A percentile compares a stretch with the other conserved stretches of the same genome.
These are phyloP conservation scores for Solanum lignicaule DNA, from an alignment of 257 asterid species.

Conservation along the genomic window DNA sequence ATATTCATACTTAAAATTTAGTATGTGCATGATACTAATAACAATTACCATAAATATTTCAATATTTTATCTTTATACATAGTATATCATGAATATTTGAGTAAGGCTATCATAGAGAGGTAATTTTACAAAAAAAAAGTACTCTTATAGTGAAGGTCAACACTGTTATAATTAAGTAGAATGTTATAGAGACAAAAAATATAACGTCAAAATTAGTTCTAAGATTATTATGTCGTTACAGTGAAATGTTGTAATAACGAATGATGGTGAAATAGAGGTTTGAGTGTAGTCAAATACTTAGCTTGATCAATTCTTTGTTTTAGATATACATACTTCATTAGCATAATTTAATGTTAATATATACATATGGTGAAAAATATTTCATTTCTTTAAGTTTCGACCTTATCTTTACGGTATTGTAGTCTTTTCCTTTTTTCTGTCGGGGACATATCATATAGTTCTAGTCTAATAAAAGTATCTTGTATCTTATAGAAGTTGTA, in stretches of 20 bases:
- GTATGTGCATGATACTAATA: background rate
- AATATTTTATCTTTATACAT: background rate
- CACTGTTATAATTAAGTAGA: too few relatives aligned
- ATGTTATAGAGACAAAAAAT: too few relatives aligned
- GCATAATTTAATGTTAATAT: background rate
- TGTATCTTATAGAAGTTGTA: background rate
- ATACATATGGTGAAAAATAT: background rate
- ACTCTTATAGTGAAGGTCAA: too few relatives aligned
- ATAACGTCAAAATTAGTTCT: background rate
- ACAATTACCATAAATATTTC: too few relatives aligned
- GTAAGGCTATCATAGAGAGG: too few relatives aligned
- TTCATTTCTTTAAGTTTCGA: background rate
- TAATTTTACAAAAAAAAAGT: too few relatives aligned
- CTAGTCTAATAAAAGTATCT: background rate
- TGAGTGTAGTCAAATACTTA: background rate
- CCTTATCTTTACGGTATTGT: background rate
- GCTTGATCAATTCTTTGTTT: background rate
- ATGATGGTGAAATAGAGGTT: background rate
- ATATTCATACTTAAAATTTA: too few relatives aligned
- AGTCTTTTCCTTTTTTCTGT: background rate
- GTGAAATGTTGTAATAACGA: background rate
- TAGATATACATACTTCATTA: background rate
- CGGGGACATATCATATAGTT: background rate
- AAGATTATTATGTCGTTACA: too few relatives aligned
- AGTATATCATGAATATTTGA: background rate